phyloP scores from a whole-genome alignment of 495 filamentous ascomycete species.

The Articulospora tetracladia region DNA sequence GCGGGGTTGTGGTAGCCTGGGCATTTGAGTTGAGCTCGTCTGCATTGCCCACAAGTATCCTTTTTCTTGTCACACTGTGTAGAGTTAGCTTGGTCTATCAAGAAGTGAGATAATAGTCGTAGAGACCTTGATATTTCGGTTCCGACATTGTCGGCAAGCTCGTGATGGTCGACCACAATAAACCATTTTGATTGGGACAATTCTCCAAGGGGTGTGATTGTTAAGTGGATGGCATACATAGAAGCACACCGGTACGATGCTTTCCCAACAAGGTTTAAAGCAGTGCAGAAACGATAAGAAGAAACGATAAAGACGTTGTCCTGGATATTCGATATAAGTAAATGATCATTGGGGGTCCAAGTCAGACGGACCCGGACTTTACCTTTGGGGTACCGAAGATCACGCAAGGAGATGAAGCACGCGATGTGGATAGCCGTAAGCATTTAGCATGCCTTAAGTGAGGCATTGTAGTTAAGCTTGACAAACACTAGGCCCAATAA shows the following conservation, averaged over 20 bases:
- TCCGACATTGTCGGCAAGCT: constrained; percentile 14
- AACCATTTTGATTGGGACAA: constrained; percentile 4
- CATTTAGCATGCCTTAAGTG: background rate
- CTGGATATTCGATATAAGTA: too few species aligned
- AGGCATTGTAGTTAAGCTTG: background rate
- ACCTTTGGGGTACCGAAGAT: background rate
- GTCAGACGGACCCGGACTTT: too few species aligned
- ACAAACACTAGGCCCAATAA: background rate
- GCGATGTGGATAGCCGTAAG: background rate
- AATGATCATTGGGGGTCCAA: too few species aligned
- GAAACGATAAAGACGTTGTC: too few species aligned
- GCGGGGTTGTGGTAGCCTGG: constrained; percentile 9
- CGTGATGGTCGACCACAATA: constrained; percentile 14
- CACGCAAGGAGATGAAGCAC: background rate
- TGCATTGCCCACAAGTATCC: constrained; percentile 12
- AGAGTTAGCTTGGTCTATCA: background rate
- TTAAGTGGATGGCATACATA: too few species aligned
- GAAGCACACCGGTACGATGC: too few species aligned
- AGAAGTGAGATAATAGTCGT: background rate
- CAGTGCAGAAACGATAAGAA: too few species aligned
- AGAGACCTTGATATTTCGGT: constrained; percentile 7
- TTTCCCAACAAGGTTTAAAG: too few species aligned
- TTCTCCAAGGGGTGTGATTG: too few species aligned
- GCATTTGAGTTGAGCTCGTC: constrained; percentile 7
- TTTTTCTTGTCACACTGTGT: constrained; percentile 18